A percentile compares a stretch with the other conserved stretches of the same genome.
phyloP scores from a whole-genome alignment of 306 rosid genomes.

The Trifolium subterraneum region DNA sequence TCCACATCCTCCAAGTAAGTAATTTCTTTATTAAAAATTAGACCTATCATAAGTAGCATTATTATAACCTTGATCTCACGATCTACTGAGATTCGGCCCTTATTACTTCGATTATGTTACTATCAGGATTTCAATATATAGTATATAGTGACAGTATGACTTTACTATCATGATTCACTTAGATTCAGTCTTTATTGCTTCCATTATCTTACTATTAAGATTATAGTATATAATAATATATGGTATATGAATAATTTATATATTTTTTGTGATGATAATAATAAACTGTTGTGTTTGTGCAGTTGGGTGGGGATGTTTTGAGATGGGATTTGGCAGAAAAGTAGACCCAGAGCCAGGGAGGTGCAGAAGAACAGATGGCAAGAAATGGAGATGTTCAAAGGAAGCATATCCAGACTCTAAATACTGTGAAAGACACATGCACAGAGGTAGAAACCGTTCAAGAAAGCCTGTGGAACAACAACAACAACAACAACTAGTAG shows the following conservation, averaged over 20 bases:
- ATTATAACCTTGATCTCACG: too few relatives aligned
- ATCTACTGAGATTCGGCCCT: too few relatives aligned
- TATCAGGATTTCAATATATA: background rate
- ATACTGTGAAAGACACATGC: slow-evolving; percentile 99
- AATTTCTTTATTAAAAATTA: too few relatives aligned
- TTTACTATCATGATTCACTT: too few relatives aligned
- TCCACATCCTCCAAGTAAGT: slow-evolving; percentile 81
- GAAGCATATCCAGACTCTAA: slow-evolving; percentile 99
- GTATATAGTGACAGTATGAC: too few relatives aligned
- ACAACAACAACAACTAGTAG: slow-evolving; percentile 48
- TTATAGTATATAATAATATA: too few relatives aligned
- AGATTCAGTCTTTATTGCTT: too few relatives aligned
- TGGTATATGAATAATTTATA: background rate
- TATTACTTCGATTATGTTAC: background rate
- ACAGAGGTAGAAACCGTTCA: slow-evolving; percentile 99
- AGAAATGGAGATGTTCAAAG: slow-evolving; percentile 99
- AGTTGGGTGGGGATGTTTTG: slow-evolving; percentile 97
- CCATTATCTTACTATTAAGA: too few relatives aligned
- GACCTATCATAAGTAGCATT: too few relatives aligned
- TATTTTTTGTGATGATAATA: slow-evolving; percentile 14
- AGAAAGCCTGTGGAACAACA: slow-evolving; percentile 98
- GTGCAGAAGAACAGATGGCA: slow-evolving; percentile 99
- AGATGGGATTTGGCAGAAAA: slow-evolving; percentile 95
- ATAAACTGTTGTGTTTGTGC: slow-evolving; percentile 34
- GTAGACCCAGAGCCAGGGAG: slow-evolving; percentile 99